A percentile compares a stretch with the other conserved stretches of the same genome.
Conservation (phyloP, 2,329 filamentous ascomycete species). For the Corniculantispora saksenae region DNA sequence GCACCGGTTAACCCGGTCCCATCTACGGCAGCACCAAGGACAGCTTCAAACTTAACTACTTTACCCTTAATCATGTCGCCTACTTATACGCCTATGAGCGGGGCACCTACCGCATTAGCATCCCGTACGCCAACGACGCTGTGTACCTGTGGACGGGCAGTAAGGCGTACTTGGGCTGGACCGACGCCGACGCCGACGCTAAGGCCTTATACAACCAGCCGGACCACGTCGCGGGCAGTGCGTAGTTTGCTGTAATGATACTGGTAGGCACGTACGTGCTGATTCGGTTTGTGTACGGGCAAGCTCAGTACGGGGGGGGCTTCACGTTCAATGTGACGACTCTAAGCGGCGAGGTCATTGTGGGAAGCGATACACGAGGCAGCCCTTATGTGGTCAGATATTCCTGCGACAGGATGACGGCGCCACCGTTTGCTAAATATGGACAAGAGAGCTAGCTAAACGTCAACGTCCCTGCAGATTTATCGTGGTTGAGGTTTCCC, state of each 20-base stretch:
- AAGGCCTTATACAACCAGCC: constrained; percentile 25
- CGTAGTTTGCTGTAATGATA: constrained; percentile 24
- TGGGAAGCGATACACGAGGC: constrained; percentile 7
- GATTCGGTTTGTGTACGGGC: constrained; percentile 21
- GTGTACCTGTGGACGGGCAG: constrained; percentile 24
- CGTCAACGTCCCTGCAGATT: too few species aligned
- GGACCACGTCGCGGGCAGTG: constrained; percentile 20
- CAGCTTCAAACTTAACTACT: constrained; percentile 24
- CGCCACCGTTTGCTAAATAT: background rate
- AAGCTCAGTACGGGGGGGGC: constrained; percentile 20
- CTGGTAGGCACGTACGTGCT: constrained; percentile 20
- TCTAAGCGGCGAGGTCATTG: constrained; percentile 18
- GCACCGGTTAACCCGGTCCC: background rate
- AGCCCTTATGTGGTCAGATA: constrained; percentile 18
- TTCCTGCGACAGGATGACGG: constrained; percentile 17
- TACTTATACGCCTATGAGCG: constrained; percentile 28
- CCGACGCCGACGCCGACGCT: constrained; percentile 24
- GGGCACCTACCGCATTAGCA: constrained; percentile 26
- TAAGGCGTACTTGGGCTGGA: constrained; percentile 27
- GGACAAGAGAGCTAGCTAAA: background rate
- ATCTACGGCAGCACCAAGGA: background rate
- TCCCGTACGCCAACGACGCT: constrained; percentile 24
- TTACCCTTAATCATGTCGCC: constrained; percentile 28
- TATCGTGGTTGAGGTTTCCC: too few species aligned
- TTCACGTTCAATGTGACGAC: constrained; percentile 20